Evolutionary conservation across 805 yeast species (phyloP), one percentile per base, ranked within the genome.

Genomic region (Candida broadrunensis): DNA sequence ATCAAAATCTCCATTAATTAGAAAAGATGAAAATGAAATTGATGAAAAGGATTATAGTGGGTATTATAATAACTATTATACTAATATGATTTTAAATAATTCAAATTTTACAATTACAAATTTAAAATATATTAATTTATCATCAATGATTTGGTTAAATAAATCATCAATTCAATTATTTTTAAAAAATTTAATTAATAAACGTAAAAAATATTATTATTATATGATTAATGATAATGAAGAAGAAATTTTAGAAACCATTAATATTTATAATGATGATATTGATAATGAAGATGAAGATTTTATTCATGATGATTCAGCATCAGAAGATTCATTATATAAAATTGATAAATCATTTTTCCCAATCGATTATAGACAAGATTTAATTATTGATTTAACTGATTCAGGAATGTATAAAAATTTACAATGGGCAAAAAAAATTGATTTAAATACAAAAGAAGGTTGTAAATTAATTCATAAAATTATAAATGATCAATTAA

Each of bases 111-210:
- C 39, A 14, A 37, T 42, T 5, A 45, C 44, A 24, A 56, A 52
- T 34, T 54, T 79, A 41, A 58, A 43, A 45, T 65, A 57, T 36
- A 58, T 73, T 47, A 67, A 69, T 43, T 56, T 74, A 49, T 60
- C 66, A 18, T 73, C 73, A 7, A 70, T 70, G 58, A 69, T 72
- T 39, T 78, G 78, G 81, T 55, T 72, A 29, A 70, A 61, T 51
- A 73, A 63, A 50, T 67, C 48, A 40, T 39, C 63, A 38, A 56
- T 69, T 48, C 54, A 59, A 54, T 41, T 58, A 39, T 69, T 60
- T 36, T 58, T 78, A 51, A 44, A 58, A 9, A 55, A 58, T 21
- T 60, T 65, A 41, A 44, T 59, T 7, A 50, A 54, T 0, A 44
- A 43, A 13, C 40, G 35, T 7, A 31, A 38, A 5, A 34, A 27